A percentile compares a stretch with the other conserved stretches of the same genome.
These are phyloP conservation scores for Nakazawaea populi DNA, from an alignment of 805 yeast species.

Conservation along the genomic window DNA sequence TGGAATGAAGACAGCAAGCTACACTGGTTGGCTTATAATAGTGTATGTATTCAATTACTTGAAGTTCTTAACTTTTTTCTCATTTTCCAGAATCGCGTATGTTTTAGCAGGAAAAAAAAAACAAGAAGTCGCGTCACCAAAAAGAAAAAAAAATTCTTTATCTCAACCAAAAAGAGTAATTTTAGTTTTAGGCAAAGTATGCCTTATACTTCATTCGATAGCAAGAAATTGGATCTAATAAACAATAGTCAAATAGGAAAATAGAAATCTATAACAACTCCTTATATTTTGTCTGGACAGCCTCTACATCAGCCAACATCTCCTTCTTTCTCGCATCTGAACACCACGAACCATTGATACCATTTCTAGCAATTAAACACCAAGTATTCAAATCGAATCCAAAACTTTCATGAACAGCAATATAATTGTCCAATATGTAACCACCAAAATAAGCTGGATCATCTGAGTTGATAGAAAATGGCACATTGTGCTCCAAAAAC, in stretches of 20 bases:
- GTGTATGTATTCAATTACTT: too few species aligned
- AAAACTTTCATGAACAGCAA: slow-evolving; percentile 59
- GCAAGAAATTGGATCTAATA: background rate
- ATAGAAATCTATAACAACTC: slow-evolving; percentile 3
- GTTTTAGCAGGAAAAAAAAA: too few species aligned
- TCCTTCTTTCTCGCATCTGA: slow-evolving; percentile 45
- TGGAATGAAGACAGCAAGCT: too few species aligned
- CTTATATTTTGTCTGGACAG: slow-evolving; percentile 25
- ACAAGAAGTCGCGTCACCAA: too few species aligned
- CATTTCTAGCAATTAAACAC: slow-evolving; percentile 57
- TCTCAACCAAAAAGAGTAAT: too few species aligned
- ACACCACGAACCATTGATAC: slow-evolving; percentile 73
- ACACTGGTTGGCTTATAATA: too few species aligned
- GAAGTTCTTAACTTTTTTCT: too few species aligned
- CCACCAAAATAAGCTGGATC: slow-evolving; percentile 86
- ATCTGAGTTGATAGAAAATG: slow-evolving; percentile 72
- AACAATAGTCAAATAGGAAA: background rate
- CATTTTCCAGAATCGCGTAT: too few species aligned
- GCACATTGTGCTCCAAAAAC: slow-evolving; percentile 56
- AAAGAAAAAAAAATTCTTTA: too few species aligned
- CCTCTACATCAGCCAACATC: slow-evolving; percentile 38
- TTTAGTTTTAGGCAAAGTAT: too few species aligned
- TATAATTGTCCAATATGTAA: slow-evolving; percentile 72
- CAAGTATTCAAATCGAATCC: slow-evolving; percentile 57
- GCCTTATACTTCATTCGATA: too few species aligned